These are phyloP conservation scores for Podila horticola DNA, from an alignment of 192 early-diverging fungal species.

Conservation along the genomic window DNA sequence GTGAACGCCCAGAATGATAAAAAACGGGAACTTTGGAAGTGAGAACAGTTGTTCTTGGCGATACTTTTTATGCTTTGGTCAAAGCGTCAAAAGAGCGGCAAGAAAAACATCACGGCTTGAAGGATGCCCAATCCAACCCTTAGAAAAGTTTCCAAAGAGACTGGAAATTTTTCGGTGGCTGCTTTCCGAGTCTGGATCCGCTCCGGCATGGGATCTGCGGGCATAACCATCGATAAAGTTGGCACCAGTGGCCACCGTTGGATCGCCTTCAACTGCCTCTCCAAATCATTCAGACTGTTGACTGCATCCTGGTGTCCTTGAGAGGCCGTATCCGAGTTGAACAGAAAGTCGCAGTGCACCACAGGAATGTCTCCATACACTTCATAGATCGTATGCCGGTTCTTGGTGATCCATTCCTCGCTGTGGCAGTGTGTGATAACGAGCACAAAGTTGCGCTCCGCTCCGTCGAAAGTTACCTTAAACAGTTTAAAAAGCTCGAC, in stretches of 20 bases:
- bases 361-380: conserved; percentile 26
- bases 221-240: conserved; percentile 3
- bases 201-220: too few relatives aligned
- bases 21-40: too few relatives aligned
- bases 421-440: conserved; percentile 20
- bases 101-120: too few relatives aligned
- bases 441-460: conserved; percentile 18
- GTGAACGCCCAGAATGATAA: too few relatives aligned
- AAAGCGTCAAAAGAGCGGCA: too few relatives aligned
- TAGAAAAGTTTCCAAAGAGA: too few relatives aligned
- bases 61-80: too few relatives aligned
- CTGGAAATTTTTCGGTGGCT: too few relatives aligned
- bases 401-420: conserved; percentile 10
- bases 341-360: conserved; percentile 19
- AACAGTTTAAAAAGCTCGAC: conserved; percentile 13
- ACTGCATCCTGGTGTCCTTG: background rate
- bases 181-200: too few relatives aligned
- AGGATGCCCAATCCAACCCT: too few relatives aligned
- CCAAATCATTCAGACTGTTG: conserved; percentile 3
- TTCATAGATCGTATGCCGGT: background rate
- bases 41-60: too few relatives aligned
- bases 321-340: background rate
- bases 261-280: conserved; percentile 4
- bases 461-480: conserved; percentile 21
- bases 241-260: conserved; percentile 2